Evolutionary conservation across 2,329 filamentous ascomycete genomes (phyloP).

Genomic region (Ilyonectria mors-panacis): DNA sequence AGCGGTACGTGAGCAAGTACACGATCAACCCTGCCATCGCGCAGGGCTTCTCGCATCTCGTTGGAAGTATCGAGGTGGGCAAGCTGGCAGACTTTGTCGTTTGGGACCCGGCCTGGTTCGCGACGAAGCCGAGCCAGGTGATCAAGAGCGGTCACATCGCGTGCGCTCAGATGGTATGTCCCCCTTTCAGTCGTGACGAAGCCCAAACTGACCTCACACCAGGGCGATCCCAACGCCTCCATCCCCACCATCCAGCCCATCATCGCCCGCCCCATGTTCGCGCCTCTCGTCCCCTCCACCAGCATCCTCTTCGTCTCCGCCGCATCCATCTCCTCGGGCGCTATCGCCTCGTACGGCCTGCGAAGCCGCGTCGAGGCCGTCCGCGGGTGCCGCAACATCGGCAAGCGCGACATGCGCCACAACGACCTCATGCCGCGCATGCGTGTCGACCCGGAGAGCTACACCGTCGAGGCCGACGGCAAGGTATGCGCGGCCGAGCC

Average conservation of each 20-base stretch:
- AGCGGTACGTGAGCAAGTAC: slow-evolving; percentile 95
- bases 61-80: slow-evolving; percentile 89
- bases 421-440: slow-evolving; percentile 89
- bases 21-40: slow-evolving; percentile 94
- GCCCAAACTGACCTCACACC: slow-evolving; percentile 23
- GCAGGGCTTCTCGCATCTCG: slow-evolving; percentile 89
- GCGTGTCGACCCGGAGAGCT: slow-evolving; percentile 92
- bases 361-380: slow-evolving; percentile 87
- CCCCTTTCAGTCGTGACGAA: slow-evolving; percentile 1
- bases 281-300: slow-evolving; percentile 77
- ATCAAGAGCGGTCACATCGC: slow-evolving; percentile 91
- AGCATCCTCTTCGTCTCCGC: slow-evolving; percentile 89
- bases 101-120: slow-evolving; percentile 90
- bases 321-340: slow-evolving; percentile 77
- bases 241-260: slow-evolving; percentile 92
- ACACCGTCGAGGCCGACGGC: slow-evolving; percentile 89
- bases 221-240: slow-evolving; percentile 86
- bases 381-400: slow-evolving; percentile 79
- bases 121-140: slow-evolving; percentile 85
- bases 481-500: slow-evolving; percentile 81
- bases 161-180: slow-evolving; percentile 83
- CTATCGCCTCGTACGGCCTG: slow-evolving; percentile 80
- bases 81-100: slow-evolving; percentile 92
- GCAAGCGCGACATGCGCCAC: slow-evolving; percentile 92
- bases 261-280: slow-evolving; percentile 89